Base-by-base conservation (phyloP, 2,329 filamentous ascomycete genomes). In the Pseudogymnoascus sp. region DNA sequence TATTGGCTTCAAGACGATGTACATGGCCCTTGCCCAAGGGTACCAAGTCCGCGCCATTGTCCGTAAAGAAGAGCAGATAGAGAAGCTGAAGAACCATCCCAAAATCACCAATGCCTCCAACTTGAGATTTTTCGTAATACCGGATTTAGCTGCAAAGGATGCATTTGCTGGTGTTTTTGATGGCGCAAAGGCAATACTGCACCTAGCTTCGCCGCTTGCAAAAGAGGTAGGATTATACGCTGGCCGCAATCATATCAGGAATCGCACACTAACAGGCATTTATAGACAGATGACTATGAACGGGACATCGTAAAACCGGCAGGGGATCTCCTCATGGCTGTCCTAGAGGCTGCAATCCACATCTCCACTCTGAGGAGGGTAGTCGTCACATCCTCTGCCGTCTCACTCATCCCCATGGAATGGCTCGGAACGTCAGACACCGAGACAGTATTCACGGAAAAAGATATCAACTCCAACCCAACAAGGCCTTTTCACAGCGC, bases 1-100 rank as follows among this genome's bases (percentile, higher is more conserved):
- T 56, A 63, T 70, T 10, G 68, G 69, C 7, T 68, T 68, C 26
- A 56, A 56, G 26, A 56, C 47, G n/a, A 56, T 56, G 47, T 13
- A 56, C n/a, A 61, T 61, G 38, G 59, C 59, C 16, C 38, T 61
- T 37, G 59, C 33, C 19, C 33, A 29, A 42, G 59, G 59, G 8
- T 61, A 61, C 33, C 33, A 61, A 37, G 59, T 61, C 11, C 59
- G 59, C 14, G 59, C 59, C 59, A 42, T 61, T 24, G 59, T 61
- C 10, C 59, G 59, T 16, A 37, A 42, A 42, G 31, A 42, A 38
- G 38, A 38, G 33, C 33, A 61, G 24, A 61, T 38, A 24, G 31
- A 40, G 29, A 38, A 42, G 38, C 38, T 61, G 7, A 42, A 61
- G 10, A 37, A 29, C 33, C 19, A 61, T 4, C 19, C 33, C 16